Evolutionary conservation across 139 green algal species (phyloP).

Genomic region (Deuterostichococcus epilithicus): DNA sequence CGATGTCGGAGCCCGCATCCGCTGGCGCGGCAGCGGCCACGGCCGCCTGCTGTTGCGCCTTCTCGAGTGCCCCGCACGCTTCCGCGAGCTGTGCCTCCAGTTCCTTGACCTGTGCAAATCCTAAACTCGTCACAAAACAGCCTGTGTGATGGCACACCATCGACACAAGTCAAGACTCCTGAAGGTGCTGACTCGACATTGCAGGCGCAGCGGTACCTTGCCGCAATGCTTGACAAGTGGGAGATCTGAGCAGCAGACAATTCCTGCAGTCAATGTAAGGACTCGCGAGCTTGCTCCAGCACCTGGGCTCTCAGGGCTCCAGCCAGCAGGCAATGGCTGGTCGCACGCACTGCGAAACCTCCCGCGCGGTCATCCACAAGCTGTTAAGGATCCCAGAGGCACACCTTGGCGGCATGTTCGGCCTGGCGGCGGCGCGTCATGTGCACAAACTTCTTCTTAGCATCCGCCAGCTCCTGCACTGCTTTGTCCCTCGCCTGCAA

Average conservation of each 20-base stretch:
- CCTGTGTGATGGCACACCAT: not conserved
- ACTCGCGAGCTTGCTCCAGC: too few species aligned
- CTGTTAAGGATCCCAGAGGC: not conserved
- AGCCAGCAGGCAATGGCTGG: too few species aligned
- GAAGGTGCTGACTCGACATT: too few species aligned
- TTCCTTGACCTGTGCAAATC: slow-evolving; percentile 17
- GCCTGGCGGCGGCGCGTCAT: slow-evolving; percentile 38
- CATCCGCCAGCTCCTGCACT: slow-evolving; percentile 27
- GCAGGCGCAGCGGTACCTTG: too few species aligned
- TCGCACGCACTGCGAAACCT: not conserved
- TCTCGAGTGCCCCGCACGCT: not conserved
- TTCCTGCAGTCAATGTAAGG: too few species aligned
- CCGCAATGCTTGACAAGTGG: too few species aligned
- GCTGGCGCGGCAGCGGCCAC: not conserved
- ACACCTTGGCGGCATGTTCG: not conserved
- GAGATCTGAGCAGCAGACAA: too few species aligned
- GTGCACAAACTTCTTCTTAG: slow-evolving; percentile 43
- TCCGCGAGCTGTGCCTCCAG: slow-evolving; percentile 3
- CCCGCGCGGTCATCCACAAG: slow-evolving; percentile 14
- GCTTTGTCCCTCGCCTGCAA: not conserved
- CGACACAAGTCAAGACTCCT: not conserved
- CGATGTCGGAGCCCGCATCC: not conserved
- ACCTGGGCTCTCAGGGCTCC: too few species aligned
- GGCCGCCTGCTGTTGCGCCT: not conserved
- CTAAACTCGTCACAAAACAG: too few species aligned